phyloP scores from a whole-genome alignment of 148 eudicot genomes.

The Tetragonia tetragonoides region DNA sequence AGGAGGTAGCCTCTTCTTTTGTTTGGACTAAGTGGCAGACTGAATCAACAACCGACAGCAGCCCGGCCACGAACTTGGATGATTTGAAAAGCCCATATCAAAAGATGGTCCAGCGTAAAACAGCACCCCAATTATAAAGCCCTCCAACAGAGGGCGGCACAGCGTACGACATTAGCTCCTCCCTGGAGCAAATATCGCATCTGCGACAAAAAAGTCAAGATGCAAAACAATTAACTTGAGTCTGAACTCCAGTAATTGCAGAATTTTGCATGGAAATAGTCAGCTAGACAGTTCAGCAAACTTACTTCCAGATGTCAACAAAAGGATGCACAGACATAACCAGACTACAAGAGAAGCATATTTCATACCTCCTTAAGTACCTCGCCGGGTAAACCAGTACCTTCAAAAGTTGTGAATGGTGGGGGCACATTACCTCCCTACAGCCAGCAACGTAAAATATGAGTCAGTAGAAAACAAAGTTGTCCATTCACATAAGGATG shows the following conservation, averaged over 20 bases:
- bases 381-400: constrained; percentile 79
- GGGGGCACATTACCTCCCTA: constrained; percentile 78
- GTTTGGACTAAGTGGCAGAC: constrained; percentile 78
- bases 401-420: constrained; percentile 78
- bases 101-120: constrained; percentile 60
- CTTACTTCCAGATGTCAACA: constrained; percentile 27
- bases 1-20: constrained; percentile 78
- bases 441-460: background rate
- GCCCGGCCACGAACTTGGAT: constrained; percentile 58
- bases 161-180: constrained; percentile 99
- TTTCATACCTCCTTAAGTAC: constrained; percentile 72
- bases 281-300: constrained; percentile 28
- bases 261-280: constrained; percentile 34
- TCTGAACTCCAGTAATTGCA: constrained; percentile 50
- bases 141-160: constrained; percentile 75
- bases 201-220: constrained; percentile 78
- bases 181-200: constrained; percentile 99
- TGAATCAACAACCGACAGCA: constrained; percentile 71
- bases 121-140: constrained; percentile 65
- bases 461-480: background rate
- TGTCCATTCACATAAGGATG: background rate
- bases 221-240: constrained; percentile 52
- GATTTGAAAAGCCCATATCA: constrained; percentile 80
- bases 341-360: constrained; percentile 12
- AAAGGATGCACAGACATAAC: constrained; percentile 23